Evolutionary conservation across 78 protist genomes (phyloP).

Genomic region (Paratrimastix pyriformis): DNA sequence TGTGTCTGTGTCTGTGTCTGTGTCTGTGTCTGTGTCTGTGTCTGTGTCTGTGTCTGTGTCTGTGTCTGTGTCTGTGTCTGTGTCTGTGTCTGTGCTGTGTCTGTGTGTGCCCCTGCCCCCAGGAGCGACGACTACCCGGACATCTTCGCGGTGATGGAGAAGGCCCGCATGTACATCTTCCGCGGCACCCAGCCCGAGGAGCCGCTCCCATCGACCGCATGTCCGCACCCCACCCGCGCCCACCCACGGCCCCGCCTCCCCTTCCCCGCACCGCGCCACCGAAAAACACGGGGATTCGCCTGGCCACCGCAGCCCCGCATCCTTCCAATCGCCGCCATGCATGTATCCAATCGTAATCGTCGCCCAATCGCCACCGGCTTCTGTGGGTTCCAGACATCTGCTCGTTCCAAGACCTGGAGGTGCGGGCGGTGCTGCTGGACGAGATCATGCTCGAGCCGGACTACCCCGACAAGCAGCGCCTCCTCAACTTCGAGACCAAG

Average conservation of each 20-base stretch:
- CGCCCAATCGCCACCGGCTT: no score
- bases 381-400: constrained; percentile 40
- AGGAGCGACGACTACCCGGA: constrained; percentile 56
- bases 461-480: constrained; percentile 8
- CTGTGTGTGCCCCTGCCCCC: no score
- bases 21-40: no score
- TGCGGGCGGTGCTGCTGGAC: constrained; percentile 47
- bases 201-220: constrained; percentile 1
- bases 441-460: constrained; percentile 47
- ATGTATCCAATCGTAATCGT: neutral
- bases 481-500: constrained; percentile 37
- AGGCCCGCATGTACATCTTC: constrained; percentile 55
- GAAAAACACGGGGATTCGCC: no score
- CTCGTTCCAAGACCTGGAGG: constrained; percentile 41
- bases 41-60: no score
- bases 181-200: constrained; percentile 51
- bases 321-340: neutral
- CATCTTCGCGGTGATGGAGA: constrained; percentile 66
- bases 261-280: no score
- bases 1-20: no score
- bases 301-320: neutral
- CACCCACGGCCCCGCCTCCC: no score
- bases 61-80: no score
- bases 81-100: no score
- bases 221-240: no score